phyloP scores from a whole-genome alignment of 805 yeast species.

The Vanderwaltozyma yarrowii region DNA sequence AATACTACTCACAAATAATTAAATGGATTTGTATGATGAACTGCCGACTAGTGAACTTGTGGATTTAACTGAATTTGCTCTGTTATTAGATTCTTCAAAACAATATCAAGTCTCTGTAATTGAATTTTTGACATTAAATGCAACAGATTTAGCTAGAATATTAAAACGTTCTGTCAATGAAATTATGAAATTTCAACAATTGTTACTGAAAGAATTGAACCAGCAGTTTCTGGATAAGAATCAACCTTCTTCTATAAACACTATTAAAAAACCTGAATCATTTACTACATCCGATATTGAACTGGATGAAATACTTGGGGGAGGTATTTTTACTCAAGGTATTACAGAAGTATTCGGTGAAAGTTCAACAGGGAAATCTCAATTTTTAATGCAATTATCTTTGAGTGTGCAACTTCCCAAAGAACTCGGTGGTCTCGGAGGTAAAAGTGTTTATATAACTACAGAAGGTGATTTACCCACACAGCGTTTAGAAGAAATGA shows the following conservation, averaged over 20 bases:
- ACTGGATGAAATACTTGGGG: conserved; percentile 41
- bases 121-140: conserved; percentile 33
- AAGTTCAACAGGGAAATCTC: conserved; percentile 82
- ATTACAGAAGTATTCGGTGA: conserved; percentile 76
- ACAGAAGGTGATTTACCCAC: conserved; percentile 73
- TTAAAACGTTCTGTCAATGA: conserved; percentile 29
- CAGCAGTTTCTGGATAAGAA: conserved; percentile 6
- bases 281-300: conserved; percentile 45
- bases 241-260: background rate
- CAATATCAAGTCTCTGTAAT: conserved; percentile 28
- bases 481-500: conserved; percentile 44
- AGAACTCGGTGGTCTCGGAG: conserved; percentile 38
- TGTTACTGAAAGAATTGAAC: conserved; percentile 11
- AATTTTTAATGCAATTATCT: conserved; percentile 58
- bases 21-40: conserved; percentile 37
- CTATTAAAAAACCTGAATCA: background rate
- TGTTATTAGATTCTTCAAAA: conserved; percentile 22
- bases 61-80: conserved; percentile 25
- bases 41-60: conserved; percentile 30
- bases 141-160: conserved; percentile 27
- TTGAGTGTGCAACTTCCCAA: conserved; percentile 45
- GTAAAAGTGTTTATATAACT: conserved; percentile 56
- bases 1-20: too few relatives aligned
- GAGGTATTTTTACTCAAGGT: conserved; percentile 46
- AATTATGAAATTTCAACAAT: conserved; percentile 18